Evolutionary conservation across 176 grass and related monocot species (phyloP), one percentile per base, ranked within the genome.

Genomic region (Guadua angustifolia): DNA sequence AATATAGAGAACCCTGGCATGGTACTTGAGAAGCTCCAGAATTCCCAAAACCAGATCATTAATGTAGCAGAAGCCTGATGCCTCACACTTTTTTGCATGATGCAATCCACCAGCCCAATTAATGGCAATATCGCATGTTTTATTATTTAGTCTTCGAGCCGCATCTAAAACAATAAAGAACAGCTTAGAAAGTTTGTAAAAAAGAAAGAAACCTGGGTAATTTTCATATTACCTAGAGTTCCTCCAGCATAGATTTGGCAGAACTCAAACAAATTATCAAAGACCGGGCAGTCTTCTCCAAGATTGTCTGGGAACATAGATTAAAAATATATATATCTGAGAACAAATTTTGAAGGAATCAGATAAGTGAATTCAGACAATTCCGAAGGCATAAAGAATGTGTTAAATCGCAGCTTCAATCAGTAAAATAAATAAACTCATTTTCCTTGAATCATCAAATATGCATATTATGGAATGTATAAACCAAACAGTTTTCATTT

Each of bases 241-340:
- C 93, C 95, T 90, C 95, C 95, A 78, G 93, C 91, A 88, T 95
- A 98, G 18, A 98, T 91, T 90, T 98, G 95, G 88, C 95, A 98
- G 79, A 98, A 95, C 79, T 98, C 95, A 74, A 98, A 95, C 80
- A 98, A 87, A 89, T 98, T 94, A 74, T 98, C 95, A 85, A 98
- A 98, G 47, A 98, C 91, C 1, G 95, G 95, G 71, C 93, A 98
- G 63, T 98, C 95, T 90, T 95, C 95, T 85, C 93, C 91, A 77
- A 98, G 95, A 85, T 98, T 98, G 81, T 88, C 95, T 98, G 89
- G 26, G 50, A 69, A 88, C 38, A 90, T 10, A 44, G n/a, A 74
- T 47, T 21, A 33, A 50, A 63, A 62, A 6, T 29, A 29, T 29
- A 29, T 29, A 33, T 71, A 84, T 33, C 9, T 55, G 71, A 14